A percentile compares a stretch with the other conserved stretches of the same genome.
phyloP scores from a whole-genome alignment of 2,329 filamentous ascomycete species.

The Aspergillus fumigatiaffinis region DNA sequence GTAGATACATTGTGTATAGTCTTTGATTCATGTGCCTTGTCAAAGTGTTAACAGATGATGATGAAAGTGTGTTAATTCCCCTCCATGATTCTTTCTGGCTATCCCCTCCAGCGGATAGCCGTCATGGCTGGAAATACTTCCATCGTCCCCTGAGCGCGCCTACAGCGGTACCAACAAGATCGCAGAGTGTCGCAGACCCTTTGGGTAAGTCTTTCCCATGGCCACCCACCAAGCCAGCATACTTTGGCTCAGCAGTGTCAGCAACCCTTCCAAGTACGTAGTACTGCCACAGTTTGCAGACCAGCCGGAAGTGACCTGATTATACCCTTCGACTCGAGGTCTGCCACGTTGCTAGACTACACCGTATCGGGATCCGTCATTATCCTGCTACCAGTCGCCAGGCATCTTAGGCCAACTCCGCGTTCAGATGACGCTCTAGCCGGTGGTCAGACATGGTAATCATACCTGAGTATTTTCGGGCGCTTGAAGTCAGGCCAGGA shows the following conservation, averaged over 20 bases:
- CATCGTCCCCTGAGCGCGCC: neutral
- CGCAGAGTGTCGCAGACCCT: neutral
- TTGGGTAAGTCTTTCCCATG: neutral
- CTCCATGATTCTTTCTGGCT: neutral
- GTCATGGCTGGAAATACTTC: neutral
- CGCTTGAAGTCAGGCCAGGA: constrained; percentile 6
- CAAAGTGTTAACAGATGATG: neutral
- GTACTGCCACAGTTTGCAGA: constrained; percentile 7
- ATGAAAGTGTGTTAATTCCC: neutral
- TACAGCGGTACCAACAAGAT: neutral
- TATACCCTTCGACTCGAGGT: constrained; percentile 17
- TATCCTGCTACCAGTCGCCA: neutral
- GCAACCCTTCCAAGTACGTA: constrained; percentile 1
- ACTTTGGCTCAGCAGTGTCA: neutral
- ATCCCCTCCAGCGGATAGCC: neutral
- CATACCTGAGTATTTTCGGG: constrained; percentile 3
- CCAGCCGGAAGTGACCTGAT: constrained; percentile 10
- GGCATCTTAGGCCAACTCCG: neutral
- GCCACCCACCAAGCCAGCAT: neutral
- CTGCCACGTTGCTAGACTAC: constrained; percentile 22
- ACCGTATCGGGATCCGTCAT: constrained; percentile 11
- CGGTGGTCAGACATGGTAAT: neutral
- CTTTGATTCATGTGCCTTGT: neutral
- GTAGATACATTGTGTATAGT: neutral
- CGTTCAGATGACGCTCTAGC: constrained; percentile 9